Percentiles rank a stretch among this genome's conserved stretches.
Conservation (phyloP, 2,329 filamentous ascomycete species). For the Aspergillus floridensis region DNA sequence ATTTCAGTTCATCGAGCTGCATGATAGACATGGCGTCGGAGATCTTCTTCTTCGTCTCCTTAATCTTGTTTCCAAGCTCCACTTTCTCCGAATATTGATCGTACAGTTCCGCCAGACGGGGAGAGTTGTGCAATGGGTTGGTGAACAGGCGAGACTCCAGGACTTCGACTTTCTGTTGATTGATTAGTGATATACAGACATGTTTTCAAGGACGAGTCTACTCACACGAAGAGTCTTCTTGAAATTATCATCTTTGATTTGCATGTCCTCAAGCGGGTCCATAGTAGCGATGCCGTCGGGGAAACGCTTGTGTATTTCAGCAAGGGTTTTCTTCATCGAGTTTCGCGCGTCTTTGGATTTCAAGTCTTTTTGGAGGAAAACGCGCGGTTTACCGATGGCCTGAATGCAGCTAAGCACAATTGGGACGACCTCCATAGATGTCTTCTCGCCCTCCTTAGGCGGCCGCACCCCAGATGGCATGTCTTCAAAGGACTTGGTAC, state of each 20-base stretch:
- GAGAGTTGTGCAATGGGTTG: conserved; percentile 89
- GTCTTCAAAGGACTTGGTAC: conserved; percentile 60
- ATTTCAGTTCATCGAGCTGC: conserved; percentile 94
- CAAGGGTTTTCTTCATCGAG: conserved; percentile 63
- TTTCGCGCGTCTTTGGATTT: conserved; percentile 67
- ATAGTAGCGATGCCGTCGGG: conserved; percentile 86
- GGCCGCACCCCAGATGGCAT: conserved; percentile 63
- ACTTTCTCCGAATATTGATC: conserved; percentile 83
- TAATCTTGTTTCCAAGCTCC: conserved; percentile 72
- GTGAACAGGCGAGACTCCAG: conserved; percentile 84
- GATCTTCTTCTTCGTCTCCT: conserved; percentile 83
- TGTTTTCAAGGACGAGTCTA: background rate
- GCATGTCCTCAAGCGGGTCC: conserved; percentile 95
- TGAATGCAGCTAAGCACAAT: conserved; percentile 83
- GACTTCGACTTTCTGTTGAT: conserved; percentile 82
- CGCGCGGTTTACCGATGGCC: conserved; percentile 75
- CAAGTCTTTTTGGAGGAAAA: conserved; percentile 79
- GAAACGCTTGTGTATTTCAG: conserved; percentile 82
- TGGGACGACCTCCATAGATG: conserved; percentile 78
- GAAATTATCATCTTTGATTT: conserved; percentile 86
- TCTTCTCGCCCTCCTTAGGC: conserved; percentile 60
- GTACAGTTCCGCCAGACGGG: conserved; percentile 78
- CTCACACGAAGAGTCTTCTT: conserved; percentile 75
- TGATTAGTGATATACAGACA: conserved; percentile 17
- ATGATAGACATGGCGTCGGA: conserved; percentile 79